phyloP scores from a whole-genome alignment of 2,329 filamentous ascomycete species.

The Fusarium pininemorale region DNA sequence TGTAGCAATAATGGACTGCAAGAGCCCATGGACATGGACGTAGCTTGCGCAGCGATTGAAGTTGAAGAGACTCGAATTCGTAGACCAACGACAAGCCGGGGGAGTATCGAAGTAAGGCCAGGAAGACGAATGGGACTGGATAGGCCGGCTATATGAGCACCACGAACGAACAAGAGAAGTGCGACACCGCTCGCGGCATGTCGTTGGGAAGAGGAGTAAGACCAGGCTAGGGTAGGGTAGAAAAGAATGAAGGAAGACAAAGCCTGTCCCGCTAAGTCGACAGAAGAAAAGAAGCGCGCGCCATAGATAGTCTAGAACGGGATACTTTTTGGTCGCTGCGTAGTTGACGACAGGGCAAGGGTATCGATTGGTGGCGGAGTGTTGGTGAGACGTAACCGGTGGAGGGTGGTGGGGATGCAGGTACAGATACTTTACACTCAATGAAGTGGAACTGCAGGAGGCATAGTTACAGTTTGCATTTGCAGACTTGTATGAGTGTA shows the following conservation, averaged over 20 bases:
- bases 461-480: neutral
- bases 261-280: slow-evolving; percentile 5
- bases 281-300: slow-evolving; percentile 12
- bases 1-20: neutral
- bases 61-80: slow-evolving; percentile 9
- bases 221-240: neutral
- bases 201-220: slow-evolving; percentile 13
- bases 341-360: slow-evolving; percentile 28
- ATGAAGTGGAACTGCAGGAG: neutral
- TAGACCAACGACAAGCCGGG: neutral
- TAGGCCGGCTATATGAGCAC: slow-evolving; percentile 47
- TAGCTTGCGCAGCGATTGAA: neutral
- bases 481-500: neutral
- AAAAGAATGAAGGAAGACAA: neutral
- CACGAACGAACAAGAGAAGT: slow-evolving; percentile 35
- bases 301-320: neutral
- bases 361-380: slow-evolving; percentile 31
- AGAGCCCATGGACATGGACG: slow-evolving; percentile 1
- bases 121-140: slow-evolving; percentile 3
- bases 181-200: slow-evolving; percentile 43
- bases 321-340: slow-evolving; percentile 7
- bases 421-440: slow-evolving; percentile 2
- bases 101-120: slow-evolving; percentile 10
- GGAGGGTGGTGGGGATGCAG: slow-evolving; percentile 15
- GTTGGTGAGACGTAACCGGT: slow-evolving; percentile 15